Evolutionary conservation across 176 grass and related monocot genomes (phyloP), one percentile per base, ranked within the genome.

Genomic region (Metroxylon sagu): DNA sequence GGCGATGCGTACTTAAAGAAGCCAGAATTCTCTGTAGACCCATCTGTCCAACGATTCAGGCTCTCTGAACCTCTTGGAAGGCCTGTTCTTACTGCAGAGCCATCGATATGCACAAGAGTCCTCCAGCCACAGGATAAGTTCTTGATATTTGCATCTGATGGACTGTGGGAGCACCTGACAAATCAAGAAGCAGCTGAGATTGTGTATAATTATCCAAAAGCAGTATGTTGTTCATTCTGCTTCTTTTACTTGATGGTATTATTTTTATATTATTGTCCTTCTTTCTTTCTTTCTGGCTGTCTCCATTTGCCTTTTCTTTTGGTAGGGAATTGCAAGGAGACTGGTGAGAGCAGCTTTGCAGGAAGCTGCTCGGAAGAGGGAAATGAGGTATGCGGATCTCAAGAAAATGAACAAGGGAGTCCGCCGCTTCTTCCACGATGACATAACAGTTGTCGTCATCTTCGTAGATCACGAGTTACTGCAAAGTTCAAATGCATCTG

Each of bases 1-100:
- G 92, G 92, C 49, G 92, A 97, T 65, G 92, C 78, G 64, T 97
- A 97, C 55, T 73, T 97, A 65, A 91, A 97, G 71, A 97, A 59
- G 76, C 69, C 73, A 77, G 92, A 97, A 78, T 97, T 82, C 28
- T 74, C 84, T 58, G 16, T 83, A 10, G 84, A 91, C 72, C 81
- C 80, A 43, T 88, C 87, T n/a, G 65, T 87, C 51, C 55, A 81
- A 70, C 87, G 92, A 52, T 97, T 97, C 72, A 78, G 76, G 69
- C 81, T 91, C 50, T 62, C 83, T 14, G 84, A 88, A 76, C 92
- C 87, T 75, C 87, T 91, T 23, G 65, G 50, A 0, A 80, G 81
- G 16, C 84, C 92, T 72, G 82, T 91, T 55, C 79, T 97, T 53
- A 88, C 78, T 3, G 86, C 92, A 12, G 87, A 88, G 48, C 92